phyloP scores from a whole-genome alignment of 345 rosid species.

The Acer saccharum region DNA sequence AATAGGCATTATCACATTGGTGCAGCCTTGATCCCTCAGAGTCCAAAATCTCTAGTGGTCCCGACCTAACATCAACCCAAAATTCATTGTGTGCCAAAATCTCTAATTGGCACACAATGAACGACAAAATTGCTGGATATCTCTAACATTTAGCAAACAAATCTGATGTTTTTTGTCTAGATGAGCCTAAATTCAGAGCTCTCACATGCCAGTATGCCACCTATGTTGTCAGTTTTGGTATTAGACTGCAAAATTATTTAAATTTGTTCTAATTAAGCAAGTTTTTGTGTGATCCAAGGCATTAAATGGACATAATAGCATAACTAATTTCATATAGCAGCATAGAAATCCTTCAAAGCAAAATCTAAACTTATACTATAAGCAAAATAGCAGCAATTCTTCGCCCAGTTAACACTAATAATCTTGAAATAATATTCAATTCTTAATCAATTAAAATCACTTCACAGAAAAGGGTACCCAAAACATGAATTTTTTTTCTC shows the following conservation, averaged over 20 bases:
- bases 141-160: constrained; percentile 2
- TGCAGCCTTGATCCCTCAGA: constrained; percentile 17
- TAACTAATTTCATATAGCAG: not conserved
- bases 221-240: not conserved
- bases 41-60: constrained; percentile 26
- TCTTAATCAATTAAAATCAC: not conserved
- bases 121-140: constrained; percentile 10
- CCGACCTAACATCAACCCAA: constrained; percentile 18
- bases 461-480: not conserved
- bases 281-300: too few species aligned
- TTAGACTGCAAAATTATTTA: constrained; percentile 3
- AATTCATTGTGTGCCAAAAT: too few species aligned
- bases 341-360: constrained; percentile 3
- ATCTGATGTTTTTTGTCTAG: constrained; percentile 12
- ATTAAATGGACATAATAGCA: too few species aligned
- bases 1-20: constrained; percentile 30
- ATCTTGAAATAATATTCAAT: too few species aligned
- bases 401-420: not conserved
- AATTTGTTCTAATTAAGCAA: not conserved
- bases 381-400: constrained; percentile 8
- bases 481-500: not conserved
- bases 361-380: constrained; percentile 10
- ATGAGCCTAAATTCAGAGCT: constrained; percentile 1
- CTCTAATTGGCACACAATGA: not conserved
- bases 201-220: not conserved